Conservation (phyloP, 108 stramenopile species). For the Pseudonitzschia delicatissima region DNA sequence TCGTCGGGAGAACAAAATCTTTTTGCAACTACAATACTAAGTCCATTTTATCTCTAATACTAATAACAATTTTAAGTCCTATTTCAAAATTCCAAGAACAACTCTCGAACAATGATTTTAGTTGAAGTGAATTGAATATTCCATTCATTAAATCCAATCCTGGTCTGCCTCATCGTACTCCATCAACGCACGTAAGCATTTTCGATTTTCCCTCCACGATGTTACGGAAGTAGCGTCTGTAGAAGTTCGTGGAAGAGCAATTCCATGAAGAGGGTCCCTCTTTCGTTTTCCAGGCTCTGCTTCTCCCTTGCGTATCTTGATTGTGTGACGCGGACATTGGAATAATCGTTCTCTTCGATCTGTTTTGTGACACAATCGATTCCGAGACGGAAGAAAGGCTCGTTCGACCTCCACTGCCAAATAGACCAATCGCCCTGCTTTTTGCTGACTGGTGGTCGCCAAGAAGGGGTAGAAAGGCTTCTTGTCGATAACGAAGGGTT, state of each 20-base stretch:
- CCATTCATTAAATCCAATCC: constrained; percentile 33
- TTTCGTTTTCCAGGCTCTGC: not conserved
- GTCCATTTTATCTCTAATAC: too few species aligned
- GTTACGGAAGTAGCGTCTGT: not conserved
- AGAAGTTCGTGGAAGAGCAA: constrained; percentile 8
- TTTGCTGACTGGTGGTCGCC: not conserved
- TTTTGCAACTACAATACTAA: too few species aligned
- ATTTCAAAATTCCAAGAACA: too few species aligned
- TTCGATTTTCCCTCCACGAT: constrained; percentile 18
- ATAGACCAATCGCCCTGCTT: not conserved
- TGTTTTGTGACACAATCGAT: not conserved
- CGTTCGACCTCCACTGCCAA: not conserved
- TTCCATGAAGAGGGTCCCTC: constrained; percentile 10
- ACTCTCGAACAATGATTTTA: too few species aligned
- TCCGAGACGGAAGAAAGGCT: constrained; percentile 8
- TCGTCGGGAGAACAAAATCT: too few species aligned
- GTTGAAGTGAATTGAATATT: too few species aligned
- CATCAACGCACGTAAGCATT: constrained; percentile 26
- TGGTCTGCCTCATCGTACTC: constrained; percentile 37
- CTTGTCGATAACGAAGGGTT: not conserved
- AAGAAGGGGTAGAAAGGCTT: not conserved
- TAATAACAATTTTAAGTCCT: too few species aligned
- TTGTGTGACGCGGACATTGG: not conserved
- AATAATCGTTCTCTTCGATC: not conserved
- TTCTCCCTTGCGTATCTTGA: not conserved